Percentiles rank a stretch among this genome's conserved stretches.
Evolutionary conservation across 2,329 filamentous ascomycete genomes (phyloP).

Genomic region (Aureobasidium leucospermi): DNA sequence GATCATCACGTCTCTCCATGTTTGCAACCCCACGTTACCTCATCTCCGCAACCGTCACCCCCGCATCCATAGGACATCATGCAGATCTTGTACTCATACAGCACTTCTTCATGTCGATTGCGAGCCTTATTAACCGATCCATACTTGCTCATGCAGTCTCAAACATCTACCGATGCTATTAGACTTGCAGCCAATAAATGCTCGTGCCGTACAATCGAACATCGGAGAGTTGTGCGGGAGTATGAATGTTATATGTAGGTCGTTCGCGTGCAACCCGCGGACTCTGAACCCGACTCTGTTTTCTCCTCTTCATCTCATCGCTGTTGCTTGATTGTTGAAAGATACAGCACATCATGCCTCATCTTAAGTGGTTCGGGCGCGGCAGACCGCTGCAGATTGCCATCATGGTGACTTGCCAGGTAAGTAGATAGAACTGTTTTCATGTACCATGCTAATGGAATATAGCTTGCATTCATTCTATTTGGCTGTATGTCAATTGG

Average conservation of each 20-base stretch:
- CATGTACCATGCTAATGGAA: background rate
- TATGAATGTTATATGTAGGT: background rate
- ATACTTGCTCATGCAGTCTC: background rate
- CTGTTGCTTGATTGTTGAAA: background rate
- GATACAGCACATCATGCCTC: background rate
- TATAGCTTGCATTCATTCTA: conserved; percentile 24
- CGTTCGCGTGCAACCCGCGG: background rate
- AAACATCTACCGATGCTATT: background rate
- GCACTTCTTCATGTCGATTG: background rate
- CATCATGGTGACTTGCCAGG: conserved; percentile 26
- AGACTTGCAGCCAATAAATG: background rate
- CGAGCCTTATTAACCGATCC: background rate
- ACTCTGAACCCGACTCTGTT: background rate
- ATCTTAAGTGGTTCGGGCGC: conserved; percentile 24
- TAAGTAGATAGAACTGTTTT: background rate
- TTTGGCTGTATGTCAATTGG: conserved; percentile 25
- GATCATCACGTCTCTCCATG: background rate
- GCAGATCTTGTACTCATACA: background rate
- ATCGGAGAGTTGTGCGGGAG: conserved; percentile 7
- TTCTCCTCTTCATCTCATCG: background rate
- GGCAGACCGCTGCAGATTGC: conserved; percentile 24
- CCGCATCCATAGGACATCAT: background rate
- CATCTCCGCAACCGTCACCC: conserved; percentile 1
- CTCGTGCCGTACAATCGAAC: background rate
- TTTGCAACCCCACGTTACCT: background rate